Evolutionary conservation across 176 grass and related monocot species (phyloP).

Genomic region (Canna indica): DNA sequence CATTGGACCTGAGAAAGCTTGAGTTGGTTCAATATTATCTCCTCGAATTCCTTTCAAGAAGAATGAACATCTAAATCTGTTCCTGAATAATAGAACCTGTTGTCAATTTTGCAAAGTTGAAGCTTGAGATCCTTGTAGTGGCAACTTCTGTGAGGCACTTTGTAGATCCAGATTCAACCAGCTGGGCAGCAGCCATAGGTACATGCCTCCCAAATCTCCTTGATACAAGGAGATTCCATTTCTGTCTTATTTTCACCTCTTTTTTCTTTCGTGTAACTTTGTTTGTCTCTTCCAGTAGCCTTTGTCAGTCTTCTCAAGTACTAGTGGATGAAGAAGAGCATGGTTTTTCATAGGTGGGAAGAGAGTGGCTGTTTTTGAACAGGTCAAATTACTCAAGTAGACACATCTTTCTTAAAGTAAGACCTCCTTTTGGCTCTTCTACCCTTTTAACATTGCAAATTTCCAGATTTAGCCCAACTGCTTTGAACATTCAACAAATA

Average conservation of each 20-base stretch:
- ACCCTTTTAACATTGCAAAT: no score
- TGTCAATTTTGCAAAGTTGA: slow-evolving; percentile 45
- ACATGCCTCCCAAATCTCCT: slow-evolving; percentile 21
- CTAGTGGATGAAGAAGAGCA: slow-evolving; percentile 62
- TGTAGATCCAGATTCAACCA: not conserved
- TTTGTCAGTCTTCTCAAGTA: slow-evolving; percentile 30
- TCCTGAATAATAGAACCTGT: slow-evolving; percentile 41
- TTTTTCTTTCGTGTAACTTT: not conserved
- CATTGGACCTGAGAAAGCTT: slow-evolving; percentile 67
- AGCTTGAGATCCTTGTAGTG: slow-evolving; percentile 42
- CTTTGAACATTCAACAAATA: no score
- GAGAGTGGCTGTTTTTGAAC: not conserved
- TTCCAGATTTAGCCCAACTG: no score
- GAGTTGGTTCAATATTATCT: slow-evolving; percentile 46
- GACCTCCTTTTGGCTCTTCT: no score
- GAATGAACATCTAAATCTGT: slow-evolving; percentile 42
- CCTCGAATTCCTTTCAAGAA: slow-evolving; percentile 16
- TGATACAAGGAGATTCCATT: slow-evolving; percentile 17
- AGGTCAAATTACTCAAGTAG: not conserved
- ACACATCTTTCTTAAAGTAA: slow-evolving; percentile 9
- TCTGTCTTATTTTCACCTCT: not conserved
- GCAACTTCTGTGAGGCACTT: slow-evolving; percentile 17
- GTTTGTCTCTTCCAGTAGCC: not conserved
- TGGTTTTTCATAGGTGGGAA: slow-evolving; percentile 43
- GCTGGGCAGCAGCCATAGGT: slow-evolving; percentile 34